Evolutionary conservation across 1,284 basidiomycete genomes (phyloP).

Genomic region (Cystobasidium slooffiae): DNA sequence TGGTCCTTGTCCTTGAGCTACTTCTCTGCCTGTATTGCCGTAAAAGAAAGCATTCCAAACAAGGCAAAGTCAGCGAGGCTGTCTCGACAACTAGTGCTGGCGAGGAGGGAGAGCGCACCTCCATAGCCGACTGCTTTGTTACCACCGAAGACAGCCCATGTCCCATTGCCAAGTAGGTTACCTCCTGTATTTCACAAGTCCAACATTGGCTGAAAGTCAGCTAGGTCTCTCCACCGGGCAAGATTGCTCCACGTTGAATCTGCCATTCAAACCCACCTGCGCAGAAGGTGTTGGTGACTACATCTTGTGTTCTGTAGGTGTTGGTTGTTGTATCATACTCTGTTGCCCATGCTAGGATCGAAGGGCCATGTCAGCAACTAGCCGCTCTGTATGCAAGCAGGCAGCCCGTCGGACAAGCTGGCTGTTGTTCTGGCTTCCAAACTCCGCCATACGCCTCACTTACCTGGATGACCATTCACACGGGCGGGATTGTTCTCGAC

Average conservation of each 20-base stretch:
- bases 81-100: too few species aligned
- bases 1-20: slow-evolving; percentile 58
- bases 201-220: too few species aligned
- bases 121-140: slow-evolving; percentile 78
- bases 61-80: background rate
- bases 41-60: background rate
- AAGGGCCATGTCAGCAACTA: too few species aligned
- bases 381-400: too few species aligned
- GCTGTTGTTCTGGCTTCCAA: background rate
- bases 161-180: slow-evolving; percentile 57
- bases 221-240: too few species aligned
- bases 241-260: too few species aligned
- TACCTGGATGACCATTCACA: slow-evolving; percentile 45
- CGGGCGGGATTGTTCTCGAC: slow-evolving; percentile 55
- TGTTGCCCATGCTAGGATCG: slow-evolving; percentile 32
- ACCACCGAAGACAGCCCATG: slow-evolving; percentile 68
- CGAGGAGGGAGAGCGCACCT: slow-evolving; percentile 58
- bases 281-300: slow-evolving; percentile 58
- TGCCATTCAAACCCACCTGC: slow-evolving; percentile 50
- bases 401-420: too few species aligned
- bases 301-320: slow-evolving; percentile 51
- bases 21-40: slow-evolving; percentile 58
- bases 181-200: slow-evolving; percentile 3
- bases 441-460: background rate
- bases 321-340: slow-evolving; percentile 46